Conservation (phyloP, 148 eudicot genomes). For the Salicornia ramosissima region DNA sequence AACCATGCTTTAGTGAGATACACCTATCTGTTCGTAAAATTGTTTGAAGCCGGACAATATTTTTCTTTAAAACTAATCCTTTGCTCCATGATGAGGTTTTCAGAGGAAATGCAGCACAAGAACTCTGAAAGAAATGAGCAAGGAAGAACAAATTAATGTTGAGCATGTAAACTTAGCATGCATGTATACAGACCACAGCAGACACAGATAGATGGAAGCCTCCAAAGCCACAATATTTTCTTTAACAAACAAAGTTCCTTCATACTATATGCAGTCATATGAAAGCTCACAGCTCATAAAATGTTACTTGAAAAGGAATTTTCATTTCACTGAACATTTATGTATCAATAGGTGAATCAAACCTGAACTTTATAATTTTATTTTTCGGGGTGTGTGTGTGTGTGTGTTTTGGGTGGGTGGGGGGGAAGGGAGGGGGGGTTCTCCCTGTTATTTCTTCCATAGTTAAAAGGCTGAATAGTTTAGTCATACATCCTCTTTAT, state of each 20-base stretch:
- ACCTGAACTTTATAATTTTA: no score
- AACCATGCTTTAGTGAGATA: conserved; percentile 36
- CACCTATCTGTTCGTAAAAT: conserved; percentile 34
- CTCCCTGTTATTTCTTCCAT: no score
- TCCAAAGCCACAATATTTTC: background rate
- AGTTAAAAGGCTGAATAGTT: background rate
- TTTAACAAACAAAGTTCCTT: background rate
- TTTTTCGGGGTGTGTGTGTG: no score
- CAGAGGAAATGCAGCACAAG: conserved; percentile 34
- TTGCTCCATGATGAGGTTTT: conserved; percentile 42
- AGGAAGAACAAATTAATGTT: background rate
- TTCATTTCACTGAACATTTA: no score
- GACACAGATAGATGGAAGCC: background rate
- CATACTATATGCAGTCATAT: background rate
- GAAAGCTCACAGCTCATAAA: background rate
- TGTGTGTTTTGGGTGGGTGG: no score
- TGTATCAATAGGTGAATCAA: background rate
- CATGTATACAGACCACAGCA: background rate
- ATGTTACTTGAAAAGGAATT: no score
- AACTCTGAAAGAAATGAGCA: conserved; percentile 37
- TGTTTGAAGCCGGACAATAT: conserved; percentile 27
- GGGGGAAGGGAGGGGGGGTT: no score
- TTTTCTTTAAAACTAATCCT: conserved; percentile 33
- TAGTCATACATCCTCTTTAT: background rate
- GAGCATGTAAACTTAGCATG: background rate